Base-by-base conservation (phyloP, 163 green algal species). In the Trebouxia gelatinosa region DNA sequence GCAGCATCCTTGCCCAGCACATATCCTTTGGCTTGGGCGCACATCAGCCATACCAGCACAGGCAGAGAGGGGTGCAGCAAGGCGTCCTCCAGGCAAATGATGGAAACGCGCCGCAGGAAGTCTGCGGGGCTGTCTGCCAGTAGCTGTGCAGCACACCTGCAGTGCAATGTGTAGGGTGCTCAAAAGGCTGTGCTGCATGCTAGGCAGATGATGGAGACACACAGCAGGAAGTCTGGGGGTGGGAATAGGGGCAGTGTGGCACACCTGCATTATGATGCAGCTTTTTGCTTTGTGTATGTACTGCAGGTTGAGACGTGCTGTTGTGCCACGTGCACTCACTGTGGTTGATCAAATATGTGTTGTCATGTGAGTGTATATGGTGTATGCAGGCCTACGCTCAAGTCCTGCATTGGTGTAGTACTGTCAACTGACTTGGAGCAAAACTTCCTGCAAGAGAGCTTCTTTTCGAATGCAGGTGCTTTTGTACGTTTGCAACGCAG, bases 41-140 rank as follows among this genome's bases (percentile, higher is more conserved):
- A 78, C 86, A 91, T 92, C 23, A 88, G 77, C 87, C 87, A 93
- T 21, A 90, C 84, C n/a, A 88, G 72, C 37, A 90, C 74, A 5
- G 85, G 89, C 57, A 91, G 83, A n/a, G 66, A 66, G 4, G 87
- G 87, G 74, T 91, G 89, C 74, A 92, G 80, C 11, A 88, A 39
- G 0, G 81, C 80, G 71, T 93, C 89, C 81, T 93, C 89, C 28
- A 92, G 17, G 39, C 79, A 88, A 32, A 93, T 87, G 57, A 93
- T 76, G 38, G 77, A 75, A 28, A 87, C 71, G 21, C 89, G 84
- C 13, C 89, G 67, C 62, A 90, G 76, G 31, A 90, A 76, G 70
- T 90, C 81, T 0, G 38, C 67, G 6, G 76, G 29, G 6, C 81
- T 66, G 62, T 84, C 76, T 78, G 88, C 87, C n/a, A 89, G 70